Base-by-base conservation (phyloP, 2,329 filamentous ascomycete genomes). In the Aspergillus phoenicis region DNA sequence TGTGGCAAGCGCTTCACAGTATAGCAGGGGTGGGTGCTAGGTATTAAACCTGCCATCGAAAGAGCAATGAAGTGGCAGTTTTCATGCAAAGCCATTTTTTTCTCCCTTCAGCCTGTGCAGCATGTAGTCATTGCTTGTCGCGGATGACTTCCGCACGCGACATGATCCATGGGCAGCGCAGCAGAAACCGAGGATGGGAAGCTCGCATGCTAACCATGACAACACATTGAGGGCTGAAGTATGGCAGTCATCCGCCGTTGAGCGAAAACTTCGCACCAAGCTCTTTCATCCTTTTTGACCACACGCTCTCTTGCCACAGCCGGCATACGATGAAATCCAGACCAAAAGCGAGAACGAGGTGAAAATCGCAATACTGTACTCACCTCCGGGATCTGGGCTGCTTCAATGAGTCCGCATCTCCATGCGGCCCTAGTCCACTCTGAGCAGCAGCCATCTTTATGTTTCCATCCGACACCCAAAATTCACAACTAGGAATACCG, bases 331-430 rank as follows among this genome's bases (percentile, higher is more conserved):
- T 22, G 28, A 47, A 13, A 47, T 10, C n/a, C 26, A 26, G 33
- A 43, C 36, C 39, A 39, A 22, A 36, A 57, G 26, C 48, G 30
- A 30, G 39, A 51, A 20, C 8, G 39, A 15, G 48, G 28, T 17
- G 28, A 39, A 62, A 53, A 20, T 48, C 60, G 63, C 61, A 36
- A 55, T 38, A 57, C 62, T 53, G 58, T 60, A 80, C 84, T 82
- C 81, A 87, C 85, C 81, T 84, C 71, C 84, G 83, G 73, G 82
- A 75, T 75, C 84, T 82, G 61, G 83, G 81, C 75, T 87, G 85
- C 70, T 84, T 81, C 70, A 86, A 76, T 74, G 86, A 75, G 69
- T 87, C 85, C 55, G 83, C 82, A 58, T 85, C 84, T 61, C 79
- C 80, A 68, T 81, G 77, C 68, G 80, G 75, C 67, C 81, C 83